Conservation (phyloP, 176 grass and related monocot genomes). For the Hsuehochloa calcarea region DNA sequence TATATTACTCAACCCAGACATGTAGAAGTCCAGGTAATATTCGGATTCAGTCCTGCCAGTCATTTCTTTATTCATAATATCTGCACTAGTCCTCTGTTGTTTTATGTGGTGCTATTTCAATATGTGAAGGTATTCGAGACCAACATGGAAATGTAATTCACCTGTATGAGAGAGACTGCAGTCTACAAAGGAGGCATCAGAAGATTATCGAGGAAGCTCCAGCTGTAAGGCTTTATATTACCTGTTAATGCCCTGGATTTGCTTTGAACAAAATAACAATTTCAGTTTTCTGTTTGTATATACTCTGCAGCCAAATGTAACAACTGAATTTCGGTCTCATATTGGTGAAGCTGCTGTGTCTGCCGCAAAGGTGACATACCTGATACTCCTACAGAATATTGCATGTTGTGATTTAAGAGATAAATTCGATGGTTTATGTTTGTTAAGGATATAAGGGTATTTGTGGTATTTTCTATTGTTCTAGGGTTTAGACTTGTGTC, state of each 20-base stretch:
- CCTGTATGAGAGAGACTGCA: constrained; percentile 96
- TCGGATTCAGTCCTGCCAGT: neutral
- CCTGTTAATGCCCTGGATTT: constrained; percentile 5
- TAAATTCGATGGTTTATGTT: neutral
- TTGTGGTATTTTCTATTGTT: too few species aligned
- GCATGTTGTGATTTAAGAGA: neutral
- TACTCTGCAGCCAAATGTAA: constrained; percentile 73
- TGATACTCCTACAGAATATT: constrained; percentile 18
- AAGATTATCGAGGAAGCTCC: constrained; percentile 99
- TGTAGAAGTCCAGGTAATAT: constrained; percentile 85
- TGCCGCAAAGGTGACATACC: constrained; percentile 75
- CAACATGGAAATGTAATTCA: constrained; percentile 89
- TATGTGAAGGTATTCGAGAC: constrained; percentile 75
- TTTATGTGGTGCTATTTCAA: constrained; percentile 1
- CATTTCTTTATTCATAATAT: neutral
- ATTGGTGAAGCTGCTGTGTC: constrained; percentile 87
- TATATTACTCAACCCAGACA: constrained; percentile 96
- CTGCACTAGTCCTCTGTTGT: neutral
- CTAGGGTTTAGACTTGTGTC: too few species aligned
- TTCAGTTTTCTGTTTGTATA: constrained; percentile 10
- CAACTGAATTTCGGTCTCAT: constrained; percentile 63
- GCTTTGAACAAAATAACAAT: constrained; percentile 8
- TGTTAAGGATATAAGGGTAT: too few species aligned
- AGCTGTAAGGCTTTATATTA: constrained; percentile 61
- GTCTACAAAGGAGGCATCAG: constrained; percentile 95